Evolutionary conservation across 2,329 filamentous ascomycete species (phyloP).

Genomic region (Aspergillus oerlinghausenensis): DNA sequence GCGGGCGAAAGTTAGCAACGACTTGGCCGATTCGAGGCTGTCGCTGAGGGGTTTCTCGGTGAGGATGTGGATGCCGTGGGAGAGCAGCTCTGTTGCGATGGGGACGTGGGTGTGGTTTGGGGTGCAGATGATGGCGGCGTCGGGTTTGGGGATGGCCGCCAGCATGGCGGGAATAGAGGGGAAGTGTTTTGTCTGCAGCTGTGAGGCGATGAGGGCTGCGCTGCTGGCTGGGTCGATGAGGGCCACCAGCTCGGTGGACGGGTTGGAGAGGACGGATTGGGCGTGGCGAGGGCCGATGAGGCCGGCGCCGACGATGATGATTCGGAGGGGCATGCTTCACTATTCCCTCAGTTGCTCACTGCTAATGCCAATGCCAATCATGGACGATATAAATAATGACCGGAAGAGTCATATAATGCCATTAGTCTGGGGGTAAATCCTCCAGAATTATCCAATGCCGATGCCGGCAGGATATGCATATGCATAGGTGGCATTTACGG

Average conservation of each 20-base stretch:
- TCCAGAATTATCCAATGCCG: background rate
- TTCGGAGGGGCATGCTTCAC: background rate
- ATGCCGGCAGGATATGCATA: background rate
- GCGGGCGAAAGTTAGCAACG: conserved; percentile 17
- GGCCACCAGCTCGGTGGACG: conserved; percentile 38
- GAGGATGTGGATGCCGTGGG: conserved; percentile 49
- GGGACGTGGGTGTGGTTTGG: conserved; percentile 56
- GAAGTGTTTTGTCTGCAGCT: conserved; percentile 38
- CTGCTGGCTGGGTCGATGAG: conserved; percentile 45
- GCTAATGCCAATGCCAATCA: background rate
- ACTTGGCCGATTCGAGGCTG: conserved; percentile 21
- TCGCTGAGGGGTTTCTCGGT: conserved; percentile 56
- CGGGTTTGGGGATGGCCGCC: conserved; percentile 35
- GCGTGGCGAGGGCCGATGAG: conserved; percentile 51
- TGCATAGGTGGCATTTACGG: no score
- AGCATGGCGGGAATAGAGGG: conserved; percentile 43
- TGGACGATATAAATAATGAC: background rate
- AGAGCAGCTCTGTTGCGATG: conserved; percentile 46
- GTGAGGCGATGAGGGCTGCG: conserved; percentile 31
- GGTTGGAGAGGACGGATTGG: conserved; percentile 38
- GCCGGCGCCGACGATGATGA: conserved; percentile 26
- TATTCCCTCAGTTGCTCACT: no score
- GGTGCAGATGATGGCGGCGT: conserved; percentile 56
- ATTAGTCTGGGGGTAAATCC: background rate
- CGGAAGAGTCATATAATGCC: background rate